These are phyloP conservation scores for Capronia epimyces DNA, from an alignment of 2,329 filamentous ascomycete species.

Conservation along the genomic window DNA sequence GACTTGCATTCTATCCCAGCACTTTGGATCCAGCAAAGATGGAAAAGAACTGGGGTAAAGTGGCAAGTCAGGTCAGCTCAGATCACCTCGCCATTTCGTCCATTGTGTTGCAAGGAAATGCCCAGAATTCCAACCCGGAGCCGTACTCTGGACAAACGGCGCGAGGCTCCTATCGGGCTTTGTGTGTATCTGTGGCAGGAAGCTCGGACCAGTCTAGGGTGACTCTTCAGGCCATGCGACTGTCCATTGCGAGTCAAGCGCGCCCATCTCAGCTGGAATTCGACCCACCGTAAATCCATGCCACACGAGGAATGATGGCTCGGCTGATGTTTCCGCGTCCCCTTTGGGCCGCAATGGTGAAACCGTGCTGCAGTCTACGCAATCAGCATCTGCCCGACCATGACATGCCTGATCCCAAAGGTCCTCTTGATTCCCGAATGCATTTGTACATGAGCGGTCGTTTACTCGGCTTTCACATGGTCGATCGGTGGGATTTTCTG, in stretches of 20 bases:
- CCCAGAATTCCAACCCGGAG: too few relatives aligned
- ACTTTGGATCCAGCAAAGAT: not conserved
- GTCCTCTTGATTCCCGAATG: not conserved
- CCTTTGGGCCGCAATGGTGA: conserved; percentile 12
- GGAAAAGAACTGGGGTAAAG: not conserved
- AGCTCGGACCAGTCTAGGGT: too few relatives aligned
- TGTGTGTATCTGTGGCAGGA: too few relatives aligned
- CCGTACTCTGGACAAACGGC: too few relatives aligned
- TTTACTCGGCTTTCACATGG: not conserved
- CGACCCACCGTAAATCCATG: conserved; percentile 7
- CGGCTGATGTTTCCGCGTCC: conserved; percentile 18
- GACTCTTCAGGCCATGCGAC: not conserved
- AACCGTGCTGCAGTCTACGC: conserved; percentile 21
- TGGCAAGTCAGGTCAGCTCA: not conserved
- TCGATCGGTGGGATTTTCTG: not conserved
- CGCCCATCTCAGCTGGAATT: not conserved
- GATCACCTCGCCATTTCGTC: not conserved
- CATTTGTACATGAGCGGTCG: too few relatives aligned
- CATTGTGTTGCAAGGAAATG: too few relatives aligned
- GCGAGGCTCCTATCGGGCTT: too few relatives aligned
- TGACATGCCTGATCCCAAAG: not conserved
- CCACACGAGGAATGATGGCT: conserved; percentile 7
- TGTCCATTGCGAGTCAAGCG: not conserved
- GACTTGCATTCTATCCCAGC: conserved; percentile 4
- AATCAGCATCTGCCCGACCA: not conserved